Evolutionary conservation across 306 rosid species (phyloP), one percentile per base, ranked within the genome.

Genomic region (Cucumis melo): DNA sequence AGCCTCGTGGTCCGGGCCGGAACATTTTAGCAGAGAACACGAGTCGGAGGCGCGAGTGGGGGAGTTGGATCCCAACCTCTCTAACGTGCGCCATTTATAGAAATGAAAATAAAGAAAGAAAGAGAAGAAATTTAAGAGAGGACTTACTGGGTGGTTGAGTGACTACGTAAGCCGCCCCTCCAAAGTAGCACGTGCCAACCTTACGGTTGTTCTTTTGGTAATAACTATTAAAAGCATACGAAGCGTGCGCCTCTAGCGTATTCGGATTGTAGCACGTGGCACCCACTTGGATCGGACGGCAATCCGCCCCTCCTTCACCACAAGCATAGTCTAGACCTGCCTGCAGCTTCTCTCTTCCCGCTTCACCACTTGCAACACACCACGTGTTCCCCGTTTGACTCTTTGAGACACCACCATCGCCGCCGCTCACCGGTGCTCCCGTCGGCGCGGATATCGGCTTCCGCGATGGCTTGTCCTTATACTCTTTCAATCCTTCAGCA

Each of bases 281-380:
- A 13, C 86, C 88, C 0, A 74, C 83, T 73, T 95, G 98, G 58
- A 95, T 95, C 90, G 80, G 24, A 85, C 78, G 91, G 91, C 99
- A 95, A 14, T 95, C 97, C 1, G 98, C 97, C 0, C 96, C 99
- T 16, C 99, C 99, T 71, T 90, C 96, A 0, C 99, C 99, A n/a
- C 99, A 95, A 23, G 99, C 99, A 27, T 15, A 95, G 58, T 95
- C 99, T 51, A 95, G 81, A 66, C 92, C 93, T 20, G 60, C 78
- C 79, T 95, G 99, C 51, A 95, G 87, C 74, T 73, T 95, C 42
- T 77, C 85, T 34, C 89, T 91, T 4, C 88, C 93, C 1, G 80
- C 86, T 15, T 86, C 79, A 2, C 86, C 90, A 54, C 84, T 95
- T n/a, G 99, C 99, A 17, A 95, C 98, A 62, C 99, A 95, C 99